These are phyloP conservation scores for Ophiostoma pallidulum DNA, from an alignment of 2,329 filamentous ascomycete species.

Conservation along the genomic window DNA sequence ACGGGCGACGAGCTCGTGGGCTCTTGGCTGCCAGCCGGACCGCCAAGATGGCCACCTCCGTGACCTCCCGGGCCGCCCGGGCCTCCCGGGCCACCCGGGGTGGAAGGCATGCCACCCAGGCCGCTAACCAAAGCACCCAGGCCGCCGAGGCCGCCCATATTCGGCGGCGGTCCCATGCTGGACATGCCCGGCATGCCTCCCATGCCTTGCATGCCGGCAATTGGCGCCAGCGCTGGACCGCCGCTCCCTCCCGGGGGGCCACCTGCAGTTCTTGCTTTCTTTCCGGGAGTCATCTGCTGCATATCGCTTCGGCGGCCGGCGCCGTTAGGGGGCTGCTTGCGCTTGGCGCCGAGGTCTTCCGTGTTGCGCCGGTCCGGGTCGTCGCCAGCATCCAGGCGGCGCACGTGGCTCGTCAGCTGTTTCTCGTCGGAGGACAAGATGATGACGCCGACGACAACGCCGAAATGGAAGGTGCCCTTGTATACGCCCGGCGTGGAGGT, in stretches of 20 bases:
- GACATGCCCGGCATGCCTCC: slow-evolving; percentile 12
- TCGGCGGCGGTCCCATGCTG: slow-evolving; percentile 1
- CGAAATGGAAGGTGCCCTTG: slow-evolving; percentile 24
- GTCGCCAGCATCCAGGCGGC: slow-evolving; percentile 17
- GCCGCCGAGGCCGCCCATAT: slow-evolving; percentile 11
- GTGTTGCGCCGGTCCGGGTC: slow-evolving; percentile 13
- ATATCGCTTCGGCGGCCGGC: slow-evolving; percentile 5
- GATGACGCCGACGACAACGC: slow-evolving; percentile 24
- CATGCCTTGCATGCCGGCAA: slow-evolving; percentile 9
- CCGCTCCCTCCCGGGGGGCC: background rate
- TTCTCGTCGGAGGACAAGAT: slow-evolving; percentile 20
- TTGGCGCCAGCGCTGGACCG: background rate
- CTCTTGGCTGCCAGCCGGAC: background rate
- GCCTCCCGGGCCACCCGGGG: background rate
- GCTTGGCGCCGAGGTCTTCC: slow-evolving; percentile 16
- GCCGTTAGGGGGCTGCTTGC: slow-evolving; percentile 18
- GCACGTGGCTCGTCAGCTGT: slow-evolving; percentile 19
- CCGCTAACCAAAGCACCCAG: slow-evolving; percentile 13
- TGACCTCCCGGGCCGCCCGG: background rate
- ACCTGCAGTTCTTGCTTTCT: slow-evolving; percentile 3
- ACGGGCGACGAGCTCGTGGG: background rate
- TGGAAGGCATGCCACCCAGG: background rate
- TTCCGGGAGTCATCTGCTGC: slow-evolving; percentile 8
- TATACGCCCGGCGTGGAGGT: slow-evolving; percentile 21
- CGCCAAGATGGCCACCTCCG: background rate